Conservation (phyloP, 768 basidiomycete genomes). For the Leucocoprinus leucothites region DNA sequence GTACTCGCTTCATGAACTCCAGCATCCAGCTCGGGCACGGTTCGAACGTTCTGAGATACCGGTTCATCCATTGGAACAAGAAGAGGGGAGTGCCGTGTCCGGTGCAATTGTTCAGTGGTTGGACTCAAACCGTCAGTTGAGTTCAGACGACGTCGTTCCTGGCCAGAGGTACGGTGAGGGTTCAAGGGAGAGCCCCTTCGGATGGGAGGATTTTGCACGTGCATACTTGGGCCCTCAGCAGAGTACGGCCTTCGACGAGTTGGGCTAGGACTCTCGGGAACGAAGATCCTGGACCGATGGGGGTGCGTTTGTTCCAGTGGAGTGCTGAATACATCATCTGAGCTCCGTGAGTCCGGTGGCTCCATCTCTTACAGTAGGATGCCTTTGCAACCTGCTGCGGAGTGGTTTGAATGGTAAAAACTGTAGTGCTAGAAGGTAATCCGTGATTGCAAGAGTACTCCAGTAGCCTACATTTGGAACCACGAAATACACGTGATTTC, state of each 20-base stretch:
- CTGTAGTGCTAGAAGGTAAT: background rate
- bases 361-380: conserved; percentile 16
- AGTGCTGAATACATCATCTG: conserved; percentile 24
- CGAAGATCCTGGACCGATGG: conserved; percentile 4
- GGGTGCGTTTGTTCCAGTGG: conserved; percentile 13
- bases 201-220: conserved; percentile 23
- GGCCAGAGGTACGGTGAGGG: conserved; percentile 24
- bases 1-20: conserved; percentile 21
- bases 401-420: background rate
- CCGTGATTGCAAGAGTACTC: background rate
- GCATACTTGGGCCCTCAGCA: conserved; percentile 3
- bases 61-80: conserved; percentile 3
- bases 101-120: conserved; percentile 18
- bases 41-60: background rate
- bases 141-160: conserved; percentile 25
- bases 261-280: conserved; percentile 6
- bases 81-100: conserved; percentile 9
- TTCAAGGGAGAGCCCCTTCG: conserved; percentile 33
- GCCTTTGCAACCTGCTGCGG: background rate
- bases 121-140: conserved; percentile 21
- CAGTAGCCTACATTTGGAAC: background rate
- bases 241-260: conserved; percentile 15
- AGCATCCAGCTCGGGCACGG: conserved; percentile 17
- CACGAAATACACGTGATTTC: background rate
- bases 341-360: conserved; percentile 16